Evolutionary conservation across 23 red algal genomes (phyloP).

Genomic region (Gracilariopsis chorda): DNA sequence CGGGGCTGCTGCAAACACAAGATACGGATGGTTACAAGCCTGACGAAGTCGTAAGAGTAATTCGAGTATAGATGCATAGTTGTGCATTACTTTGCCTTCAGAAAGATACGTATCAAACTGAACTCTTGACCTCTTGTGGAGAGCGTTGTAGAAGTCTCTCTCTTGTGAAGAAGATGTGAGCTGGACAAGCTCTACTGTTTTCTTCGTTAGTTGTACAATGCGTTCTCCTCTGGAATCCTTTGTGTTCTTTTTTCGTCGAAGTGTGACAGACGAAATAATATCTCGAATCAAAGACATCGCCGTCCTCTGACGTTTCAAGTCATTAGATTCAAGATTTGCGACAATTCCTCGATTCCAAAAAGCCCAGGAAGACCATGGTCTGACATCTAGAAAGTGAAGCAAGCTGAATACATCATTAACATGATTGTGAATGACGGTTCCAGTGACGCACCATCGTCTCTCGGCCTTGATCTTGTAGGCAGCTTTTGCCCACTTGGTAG

Average conservation of each 20-base stretch:
- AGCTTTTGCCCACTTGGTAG: slow-evolving; percentile 58
- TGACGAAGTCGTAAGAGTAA: slow-evolving; percentile 70
- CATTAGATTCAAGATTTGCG: slow-evolving; percentile 24
- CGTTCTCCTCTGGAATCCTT: slow-evolving; percentile 8
- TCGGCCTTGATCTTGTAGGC: slow-evolving; percentile 51
- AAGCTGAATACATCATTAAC: slow-evolving; percentile 80
- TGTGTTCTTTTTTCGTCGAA: slow-evolving; percentile 61
- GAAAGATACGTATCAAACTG: slow-evolving; percentile 64
- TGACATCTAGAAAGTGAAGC: slow-evolving; percentile 65
- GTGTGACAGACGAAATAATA: slow-evolving; percentile 59
- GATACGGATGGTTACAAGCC: slow-evolving; percentile 65
- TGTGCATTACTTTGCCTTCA: slow-evolving; percentile 52
- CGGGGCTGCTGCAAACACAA: slow-evolving; percentile 62
- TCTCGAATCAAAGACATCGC: slow-evolving; percentile 39
- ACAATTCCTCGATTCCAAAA: slow-evolving; percentile 60
- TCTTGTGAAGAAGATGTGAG: slow-evolving; percentile 47
- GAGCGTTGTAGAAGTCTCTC: slow-evolving; percentile 60
- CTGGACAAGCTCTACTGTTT: slow-evolving; percentile 13
- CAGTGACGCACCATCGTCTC: slow-evolving; percentile 84
- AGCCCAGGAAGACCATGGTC: slow-evolving; percentile 69
- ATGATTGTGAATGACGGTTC: slow-evolving; percentile 89
- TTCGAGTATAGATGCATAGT: slow-evolving; percentile 71
- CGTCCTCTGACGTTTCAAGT: neutral
- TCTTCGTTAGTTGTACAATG: slow-evolving; percentile 51
- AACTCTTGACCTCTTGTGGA: slow-evolving; percentile 26